phyloP scores from a whole-genome alignment of 2,329 filamentous ascomycete species.

The Fusarium sp. region DNA sequence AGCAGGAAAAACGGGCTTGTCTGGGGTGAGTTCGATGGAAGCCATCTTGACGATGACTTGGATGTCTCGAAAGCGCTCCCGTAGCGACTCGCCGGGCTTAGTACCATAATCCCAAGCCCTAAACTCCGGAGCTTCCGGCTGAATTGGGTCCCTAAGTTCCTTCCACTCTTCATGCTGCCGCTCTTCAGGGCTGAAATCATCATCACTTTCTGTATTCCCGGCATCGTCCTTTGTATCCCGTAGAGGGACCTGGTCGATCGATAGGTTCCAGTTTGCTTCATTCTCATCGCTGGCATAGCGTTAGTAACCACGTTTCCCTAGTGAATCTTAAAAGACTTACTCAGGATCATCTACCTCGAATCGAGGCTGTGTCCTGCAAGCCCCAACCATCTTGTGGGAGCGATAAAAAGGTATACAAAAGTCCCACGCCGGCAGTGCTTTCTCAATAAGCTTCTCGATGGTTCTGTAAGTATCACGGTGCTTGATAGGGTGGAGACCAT shows the following conservation, averaged over 20 bases:
- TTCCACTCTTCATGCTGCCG: slow-evolving; percentile 14
- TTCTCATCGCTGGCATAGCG: slow-evolving; percentile 19
- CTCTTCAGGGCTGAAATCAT: background rate
- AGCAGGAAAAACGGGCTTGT: slow-evolving; percentile 41
- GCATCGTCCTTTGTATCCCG: background rate
- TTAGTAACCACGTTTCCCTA: background rate
- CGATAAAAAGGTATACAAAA: slow-evolving; percentile 46
- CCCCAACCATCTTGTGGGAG: background rate
- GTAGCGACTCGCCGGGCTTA: slow-evolving; percentile 11
- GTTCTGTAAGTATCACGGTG: slow-evolving; percentile 50
- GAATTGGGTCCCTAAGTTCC: slow-evolving; percentile 24
- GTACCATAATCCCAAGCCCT: slow-evolving; percentile 54
- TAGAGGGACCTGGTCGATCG: background rate
- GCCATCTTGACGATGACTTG: slow-evolving; percentile 74
- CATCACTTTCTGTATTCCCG: background rate
- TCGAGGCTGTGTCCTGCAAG: slow-evolving; percentile 26
- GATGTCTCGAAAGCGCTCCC: slow-evolving; percentile 21
- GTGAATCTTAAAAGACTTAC: background rate
- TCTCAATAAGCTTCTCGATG: slow-evolving; percentile 54
- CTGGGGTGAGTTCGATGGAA: slow-evolving; percentile 23
- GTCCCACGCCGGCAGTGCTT: slow-evolving; percentile 58
- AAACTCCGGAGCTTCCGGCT: slow-evolving; percentile 36
- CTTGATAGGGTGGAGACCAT: slow-evolving; percentile 58
- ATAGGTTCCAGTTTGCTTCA: slow-evolving; percentile 23
- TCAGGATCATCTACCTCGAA: slow-evolving; percentile 20